Evolutionary conservation across 208 protist genomes (phyloP).

Genomic region (Willaertia magna): DNA sequence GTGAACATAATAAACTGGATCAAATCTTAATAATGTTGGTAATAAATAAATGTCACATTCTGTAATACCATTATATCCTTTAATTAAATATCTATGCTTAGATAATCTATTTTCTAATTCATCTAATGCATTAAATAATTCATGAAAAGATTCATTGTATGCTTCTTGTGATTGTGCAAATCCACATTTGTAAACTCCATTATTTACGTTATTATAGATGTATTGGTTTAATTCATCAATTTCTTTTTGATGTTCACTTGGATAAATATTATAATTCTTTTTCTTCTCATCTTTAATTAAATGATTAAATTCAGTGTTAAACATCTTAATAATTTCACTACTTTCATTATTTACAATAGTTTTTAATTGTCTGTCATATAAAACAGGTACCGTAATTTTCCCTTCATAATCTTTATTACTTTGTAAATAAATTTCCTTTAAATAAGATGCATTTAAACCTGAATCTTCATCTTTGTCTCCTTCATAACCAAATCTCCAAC

Average conservation of each 20-base stretch:
- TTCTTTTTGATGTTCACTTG: slow-evolving; percentile 37
- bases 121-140: slow-evolving; percentile 35
- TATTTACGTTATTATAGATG: slow-evolving; percentile 60
- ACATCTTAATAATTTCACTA: slow-evolving; percentile 63
- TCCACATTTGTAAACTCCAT: slow-evolving; percentile 71
- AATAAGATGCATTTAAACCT: slow-evolving; percentile 19
- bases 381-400: slow-evolving; percentile 56
- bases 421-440: slow-evolving; percentile 52
- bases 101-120: slow-evolving; percentile 36
- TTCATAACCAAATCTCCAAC: slow-evolving; percentile 46
- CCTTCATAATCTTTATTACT: slow-evolving; percentile 30
- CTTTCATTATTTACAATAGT: slow-evolving; percentile 78
- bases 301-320: slow-evolving; percentile 56
- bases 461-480: slow-evolving; percentile 35
- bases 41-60: slow-evolving; percentile 68
- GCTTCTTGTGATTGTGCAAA: slow-evolving; percentile 52
- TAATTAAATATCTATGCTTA: not conserved
- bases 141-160: slow-evolving; percentile 41
- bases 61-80: slow-evolving; percentile 33
- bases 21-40: slow-evolving; percentile 65
- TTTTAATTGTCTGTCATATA: slow-evolving; percentile 61
- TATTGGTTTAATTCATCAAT: slow-evolving; percentile 62
- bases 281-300: no score
- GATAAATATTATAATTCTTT: slow-evolving; percentile 60
- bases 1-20: slow-evolving; percentile 60